Evolutionary conservation across 495 filamentous ascomycete species (phyloP).

Genomic region (Podospora pseudopauciseta): DNA sequence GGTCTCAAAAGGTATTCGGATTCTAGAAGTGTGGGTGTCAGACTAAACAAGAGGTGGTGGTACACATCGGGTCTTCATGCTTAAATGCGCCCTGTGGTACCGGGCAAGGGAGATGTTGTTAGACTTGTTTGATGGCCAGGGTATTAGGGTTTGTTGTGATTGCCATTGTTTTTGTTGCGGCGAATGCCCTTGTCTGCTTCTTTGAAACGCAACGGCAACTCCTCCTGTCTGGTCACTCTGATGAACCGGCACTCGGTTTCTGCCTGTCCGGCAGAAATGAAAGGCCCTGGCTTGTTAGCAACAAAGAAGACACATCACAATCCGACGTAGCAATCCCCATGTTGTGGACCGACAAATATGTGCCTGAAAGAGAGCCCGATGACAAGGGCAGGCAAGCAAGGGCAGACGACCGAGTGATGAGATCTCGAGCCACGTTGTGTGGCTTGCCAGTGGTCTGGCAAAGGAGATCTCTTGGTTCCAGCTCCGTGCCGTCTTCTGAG

Average conservation of each 20-base stretch:
- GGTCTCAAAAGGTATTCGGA: background rate
- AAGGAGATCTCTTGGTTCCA: background rate
- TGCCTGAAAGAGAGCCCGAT: background rate
- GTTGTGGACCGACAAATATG: background rate
- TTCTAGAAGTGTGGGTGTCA: background rate
- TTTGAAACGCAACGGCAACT: background rate
- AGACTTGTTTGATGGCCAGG: background rate
- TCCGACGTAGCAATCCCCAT: background rate
- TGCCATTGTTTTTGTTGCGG: background rate
- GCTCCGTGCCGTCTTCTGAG: background rate
- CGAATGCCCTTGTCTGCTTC: slow-evolving; percentile 3
- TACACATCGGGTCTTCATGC: slow-evolving; percentile 21
- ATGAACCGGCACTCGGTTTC: background rate
- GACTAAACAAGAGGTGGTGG: slow-evolving; percentile 5
- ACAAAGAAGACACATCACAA: background rate
- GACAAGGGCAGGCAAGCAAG: background rate
- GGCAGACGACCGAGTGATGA: background rate
- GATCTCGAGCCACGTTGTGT: background rate
- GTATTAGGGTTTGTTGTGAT: background rate
- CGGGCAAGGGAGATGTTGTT: background rate
- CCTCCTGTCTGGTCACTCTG: background rate
- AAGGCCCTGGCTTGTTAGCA: background rate
- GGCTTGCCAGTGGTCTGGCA: background rate
- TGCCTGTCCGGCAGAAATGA: background rate
- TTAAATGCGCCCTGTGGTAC: slow-evolving; percentile 17